Conservation (phyloP, 2,329 filamentous ascomycete genomes). For the Alternaria angustiovoidea region DNA sequence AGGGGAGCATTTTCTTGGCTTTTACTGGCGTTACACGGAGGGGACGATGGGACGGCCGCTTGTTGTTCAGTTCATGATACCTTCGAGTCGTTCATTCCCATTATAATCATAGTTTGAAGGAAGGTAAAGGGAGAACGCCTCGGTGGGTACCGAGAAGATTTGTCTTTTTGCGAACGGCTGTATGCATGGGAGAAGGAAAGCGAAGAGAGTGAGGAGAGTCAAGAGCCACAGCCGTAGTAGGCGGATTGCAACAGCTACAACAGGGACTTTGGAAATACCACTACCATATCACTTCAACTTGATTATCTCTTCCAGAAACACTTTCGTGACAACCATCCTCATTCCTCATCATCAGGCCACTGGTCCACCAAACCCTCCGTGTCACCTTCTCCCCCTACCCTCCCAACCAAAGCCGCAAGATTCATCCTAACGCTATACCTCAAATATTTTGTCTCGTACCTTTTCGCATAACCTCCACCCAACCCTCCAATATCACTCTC, state of each 20-base stretch:
- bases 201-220: background rate
- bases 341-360: conserved; percentile 34
- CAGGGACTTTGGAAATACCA: background rate
- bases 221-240: background rate
- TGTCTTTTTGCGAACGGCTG: background rate
- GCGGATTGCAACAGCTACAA: background rate
- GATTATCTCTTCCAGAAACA: background rate
- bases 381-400: conserved; percentile 25
- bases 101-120: conserved; percentile 8
- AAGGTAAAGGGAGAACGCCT: background rate
- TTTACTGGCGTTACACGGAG: conserved; percentile 5
- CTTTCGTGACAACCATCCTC: background rate
- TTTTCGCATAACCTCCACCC: conserved; percentile 42
- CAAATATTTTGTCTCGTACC: conserved; percentile 44
- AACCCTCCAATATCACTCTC: conserved; percentile 44
- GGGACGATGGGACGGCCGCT: conserved; percentile 7
- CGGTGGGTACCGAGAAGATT: conserved; percentile 3
- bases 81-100: conserved; percentile 11
- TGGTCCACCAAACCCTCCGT: conserved; percentile 30
- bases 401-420: conserved; percentile 36
- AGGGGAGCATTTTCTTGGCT: background rate
- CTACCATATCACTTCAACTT: conserved; percentile 1
- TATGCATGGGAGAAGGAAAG: background rate
- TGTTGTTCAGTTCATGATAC: conserved; percentile 13
- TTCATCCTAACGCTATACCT: conserved; percentile 45